phyloP scores from a whole-genome alignment of 2,329 filamentous ascomycete species.

The Fonsecaea nubica region DNA sequence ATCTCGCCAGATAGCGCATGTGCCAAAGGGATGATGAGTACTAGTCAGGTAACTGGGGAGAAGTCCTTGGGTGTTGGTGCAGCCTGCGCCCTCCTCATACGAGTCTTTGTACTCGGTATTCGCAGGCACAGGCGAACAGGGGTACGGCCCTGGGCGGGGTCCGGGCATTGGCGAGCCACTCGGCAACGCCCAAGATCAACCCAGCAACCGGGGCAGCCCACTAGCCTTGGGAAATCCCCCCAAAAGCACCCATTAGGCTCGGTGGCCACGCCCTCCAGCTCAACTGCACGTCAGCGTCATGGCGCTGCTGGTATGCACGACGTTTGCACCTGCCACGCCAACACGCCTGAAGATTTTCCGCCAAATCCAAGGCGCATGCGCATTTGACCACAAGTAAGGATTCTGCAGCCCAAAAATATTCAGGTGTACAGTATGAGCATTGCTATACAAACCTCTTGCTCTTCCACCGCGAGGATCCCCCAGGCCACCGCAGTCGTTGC shows the following conservation, averaged over 20 bases:
- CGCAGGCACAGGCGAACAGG: not conserved
- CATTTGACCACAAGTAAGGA: slow-evolving; percentile 12
- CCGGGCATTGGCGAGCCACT: not conserved
- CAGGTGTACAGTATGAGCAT: not conserved
- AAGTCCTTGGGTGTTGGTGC: no score
- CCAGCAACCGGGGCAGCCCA: not conserved
- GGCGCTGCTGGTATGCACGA: not conserved
- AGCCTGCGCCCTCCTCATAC: no score
- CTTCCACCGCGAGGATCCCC: not conserved
- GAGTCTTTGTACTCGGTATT: no score
- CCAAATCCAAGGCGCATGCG: not conserved
- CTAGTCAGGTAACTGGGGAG: no score
- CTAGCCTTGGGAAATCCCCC: not conserved
- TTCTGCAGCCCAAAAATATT: not conserved
- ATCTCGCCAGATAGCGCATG: not conserved
- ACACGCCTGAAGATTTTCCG: not conserved
- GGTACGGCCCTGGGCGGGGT: not conserved
- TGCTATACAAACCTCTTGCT: not conserved
- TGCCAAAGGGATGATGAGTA: not conserved
- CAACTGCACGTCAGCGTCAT: slow-evolving; percentile 6
- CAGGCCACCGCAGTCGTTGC: not conserved
- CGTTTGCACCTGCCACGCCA: not conserved
- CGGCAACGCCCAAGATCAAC: not conserved
- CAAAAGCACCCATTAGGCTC: not conserved
- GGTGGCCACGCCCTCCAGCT: not conserved